Conservation (phyloP, 1,284 basidiomycete genomes). For the Cryptococcus floricola region DNA sequence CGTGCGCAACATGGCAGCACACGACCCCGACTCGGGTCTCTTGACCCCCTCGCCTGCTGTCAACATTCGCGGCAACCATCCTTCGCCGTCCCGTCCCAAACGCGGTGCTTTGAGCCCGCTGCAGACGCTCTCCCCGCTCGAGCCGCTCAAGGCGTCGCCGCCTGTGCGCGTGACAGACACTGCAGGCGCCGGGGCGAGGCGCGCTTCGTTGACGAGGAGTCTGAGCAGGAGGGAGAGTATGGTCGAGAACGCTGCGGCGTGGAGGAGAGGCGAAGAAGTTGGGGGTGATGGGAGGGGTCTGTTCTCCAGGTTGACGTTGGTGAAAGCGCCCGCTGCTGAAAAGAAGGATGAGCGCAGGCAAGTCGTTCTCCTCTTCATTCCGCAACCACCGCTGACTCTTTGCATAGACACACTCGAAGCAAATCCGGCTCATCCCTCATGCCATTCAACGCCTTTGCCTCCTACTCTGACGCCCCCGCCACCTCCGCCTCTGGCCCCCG, state of each 20-base stretch:
- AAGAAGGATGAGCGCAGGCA: slow-evolving; percentile 23
- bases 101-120: slow-evolving; percentile 44
- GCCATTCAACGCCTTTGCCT: slow-evolving; percentile 22
- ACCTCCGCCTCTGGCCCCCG: slow-evolving; percentile 33
- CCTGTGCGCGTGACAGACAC: slow-evolving; percentile 3
- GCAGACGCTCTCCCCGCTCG: slow-evolving; percentile 44
- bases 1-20: neutral
- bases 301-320: slow-evolving; percentile 42
- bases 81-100: slow-evolving; percentile 51
- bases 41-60: slow-evolving; percentile 55
- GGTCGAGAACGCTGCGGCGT: slow-evolving; percentile 25
- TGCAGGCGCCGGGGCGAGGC: slow-evolving; percentile 8
- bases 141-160: slow-evolving; percentile 7
- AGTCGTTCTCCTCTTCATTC: slow-evolving; percentile 2
- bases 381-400: neutral
- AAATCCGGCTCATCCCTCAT: slow-evolving; percentile 37
- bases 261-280: slow-evolving; percentile 17
- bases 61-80: slow-evolving; percentile 46
- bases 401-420: slow-evolving; percentile 23
- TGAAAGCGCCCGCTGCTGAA: slow-evolving; percentile 39
- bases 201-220: slow-evolving; percentile 26
- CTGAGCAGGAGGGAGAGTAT: slow-evolving; percentile 37
- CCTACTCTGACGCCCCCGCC: slow-evolving; percentile 18
- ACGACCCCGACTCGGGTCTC: slow-evolving; percentile 55
- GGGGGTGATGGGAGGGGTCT: slow-evolving; percentile 16